Conservation (phyloP, 306 rosid genomes). For the Datisca glomerata region DNA sequence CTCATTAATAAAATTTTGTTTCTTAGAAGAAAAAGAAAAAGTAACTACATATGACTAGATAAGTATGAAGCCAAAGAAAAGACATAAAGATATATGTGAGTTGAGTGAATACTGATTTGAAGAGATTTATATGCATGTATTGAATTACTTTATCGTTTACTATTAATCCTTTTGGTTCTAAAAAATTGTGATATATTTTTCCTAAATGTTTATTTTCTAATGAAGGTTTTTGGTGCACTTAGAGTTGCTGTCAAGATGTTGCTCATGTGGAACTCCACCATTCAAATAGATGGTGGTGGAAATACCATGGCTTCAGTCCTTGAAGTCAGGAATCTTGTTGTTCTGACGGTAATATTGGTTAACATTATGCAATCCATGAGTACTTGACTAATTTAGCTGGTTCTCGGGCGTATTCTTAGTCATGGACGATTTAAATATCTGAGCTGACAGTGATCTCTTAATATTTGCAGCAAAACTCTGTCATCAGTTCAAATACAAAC, state of each 20-base stretch:
- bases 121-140: no score
- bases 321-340: constrained; percentile 95
- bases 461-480: constrained; percentile 72
- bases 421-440: constrained; percentile 19
- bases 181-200: no score
- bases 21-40: no score
- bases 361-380: constrained; percentile 14
- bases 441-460: constrained; percentile 18
- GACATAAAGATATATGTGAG: no score
- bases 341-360: constrained; percentile 55
- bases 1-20: no score
- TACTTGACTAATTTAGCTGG: constrained; percentile 10
- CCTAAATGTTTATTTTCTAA: constrained; percentile 5
- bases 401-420: constrained; percentile 8
- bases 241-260: constrained; percentile 92
- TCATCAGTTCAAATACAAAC: constrained; percentile 75
- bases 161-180: no score
- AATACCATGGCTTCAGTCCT: constrained; percentile 71
- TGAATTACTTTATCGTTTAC: no score
- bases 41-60: no score
- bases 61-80: no score
- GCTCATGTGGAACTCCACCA: constrained; percentile 89
- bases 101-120: no score
- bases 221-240: constrained; percentile 97
- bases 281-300: constrained; percentile 79